Base-by-base conservation (phyloP, 2,329 filamentous ascomycete genomes). In the Aspergillus piperis region DNA sequence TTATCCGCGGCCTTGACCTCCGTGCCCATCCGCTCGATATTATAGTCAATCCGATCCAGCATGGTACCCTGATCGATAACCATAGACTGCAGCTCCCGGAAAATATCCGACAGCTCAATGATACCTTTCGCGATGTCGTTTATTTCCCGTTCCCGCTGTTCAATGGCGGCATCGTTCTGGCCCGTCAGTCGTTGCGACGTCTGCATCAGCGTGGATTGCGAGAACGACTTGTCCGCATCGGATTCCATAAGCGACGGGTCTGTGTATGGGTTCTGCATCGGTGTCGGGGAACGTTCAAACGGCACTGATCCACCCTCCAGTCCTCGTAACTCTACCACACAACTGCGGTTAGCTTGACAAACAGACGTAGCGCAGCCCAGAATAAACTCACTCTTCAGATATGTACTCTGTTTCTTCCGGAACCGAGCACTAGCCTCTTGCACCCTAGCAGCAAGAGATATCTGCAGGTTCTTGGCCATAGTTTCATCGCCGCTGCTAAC, bases 121-220 rank as follows among this genome's bases (percentile, higher is more conserved):
- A 99, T 98, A 60, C 95, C 94, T 74, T 97, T 93, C 2, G 95
- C 95, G 64, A 99, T 99, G 69, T 97, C 93, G 72, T 96, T 96
- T 70, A 99, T 99, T 77, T 98, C 95, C 42, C 90, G 88, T 78
- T 99, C 95, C 64, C 95, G 90, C 75, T 98, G 95, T 62, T 89
- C 86, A 68, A 99, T 98, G 39, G 87, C 87, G 2, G 88, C 83
- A 73, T 98, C 94, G 71, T 96, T 92, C 60, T 88, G 89, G 8
- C 70, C 74, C 10, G 70, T 65, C 30, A 71, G 70, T 75, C 82
- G 76, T 68, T 90, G 86, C 36, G 85, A 84, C 1, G 91, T 91
- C 68, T 92, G 90, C 72, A 93, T 89, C 1, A 98, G 84, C 0
- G 94, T 92, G 0, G 90, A 90, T 76, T 97, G 92, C 1, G 94